Percentiles rank a stretch among this genome's conserved stretches.
These are phyloP conservation scores for Passiflora organensis DNA, from an alignment of 345 rosid species.

Conservation along the genomic window DNA sequence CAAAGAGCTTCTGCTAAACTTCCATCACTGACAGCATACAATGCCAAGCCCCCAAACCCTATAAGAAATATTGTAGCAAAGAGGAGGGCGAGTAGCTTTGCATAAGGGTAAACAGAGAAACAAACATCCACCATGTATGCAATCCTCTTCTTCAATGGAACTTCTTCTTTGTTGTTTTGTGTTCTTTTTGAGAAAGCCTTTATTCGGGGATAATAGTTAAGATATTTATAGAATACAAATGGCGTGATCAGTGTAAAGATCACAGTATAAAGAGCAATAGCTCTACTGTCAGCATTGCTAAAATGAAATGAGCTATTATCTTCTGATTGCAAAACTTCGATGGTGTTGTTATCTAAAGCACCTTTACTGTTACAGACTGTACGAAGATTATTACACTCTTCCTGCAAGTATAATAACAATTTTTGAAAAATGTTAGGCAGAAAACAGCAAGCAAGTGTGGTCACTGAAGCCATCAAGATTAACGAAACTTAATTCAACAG, in stretches of 20 bases:
- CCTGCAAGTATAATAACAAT: slow-evolving; percentile 43
- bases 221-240: slow-evolving; percentile 60
- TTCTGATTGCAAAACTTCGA: slow-evolving; percentile 27
- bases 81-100: slow-evolving; percentile 88
- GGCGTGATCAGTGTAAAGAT: slow-evolving; percentile 51
- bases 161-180: slow-evolving; percentile 55
- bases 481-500: no score
- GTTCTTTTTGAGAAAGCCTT: slow-evolving; percentile 45
- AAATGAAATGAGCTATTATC: slow-evolving; percentile 25
- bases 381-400: slow-evolving; percentile 48
- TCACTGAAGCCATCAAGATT: no score
- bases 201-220: slow-evolving; percentile 58
- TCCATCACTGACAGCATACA: slow-evolving; percentile 76
- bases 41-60: slow-evolving; percentile 75
- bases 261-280: slow-evolving; percentile 56
- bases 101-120: slow-evolving; percentile 82
- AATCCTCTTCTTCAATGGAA: slow-evolving; percentile 79
- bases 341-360: slow-evolving; percentile 20
- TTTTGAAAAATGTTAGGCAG: slow-evolving; percentile 5
- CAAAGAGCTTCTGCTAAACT: slow-evolving; percentile 82
- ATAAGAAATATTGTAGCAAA: slow-evolving; percentile 76
- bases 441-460: background rate
- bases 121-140: slow-evolving; percentile 86
- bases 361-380: slow-evolving; percentile 35
- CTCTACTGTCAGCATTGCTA: slow-evolving; percentile 45